A percentile compares a stretch with the other conserved stretches of the same genome.
Evolutionary conservation across 148 eudicot genomes (phyloP).

Genomic region (Cornus kousa): DNA sequence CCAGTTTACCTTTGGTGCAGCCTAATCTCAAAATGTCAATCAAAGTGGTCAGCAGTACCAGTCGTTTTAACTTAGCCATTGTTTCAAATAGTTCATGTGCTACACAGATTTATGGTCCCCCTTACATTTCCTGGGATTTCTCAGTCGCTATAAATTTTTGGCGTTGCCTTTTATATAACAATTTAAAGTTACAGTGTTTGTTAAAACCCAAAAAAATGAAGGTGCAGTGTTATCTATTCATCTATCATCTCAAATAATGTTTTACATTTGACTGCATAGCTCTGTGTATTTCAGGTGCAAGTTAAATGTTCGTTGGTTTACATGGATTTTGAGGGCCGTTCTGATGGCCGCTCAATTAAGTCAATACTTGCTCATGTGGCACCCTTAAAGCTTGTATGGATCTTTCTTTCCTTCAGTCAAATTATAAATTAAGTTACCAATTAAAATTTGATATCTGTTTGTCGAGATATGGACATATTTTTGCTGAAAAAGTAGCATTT

Average conservation of each 20-base stretch:
- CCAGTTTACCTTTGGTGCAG: neutral
- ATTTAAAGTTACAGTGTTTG: neutral
- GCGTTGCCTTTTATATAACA: neutral
- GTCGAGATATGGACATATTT: neutral
- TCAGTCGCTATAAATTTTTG: neutral
- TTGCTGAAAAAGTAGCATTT: neutral
- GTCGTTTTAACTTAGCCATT: neutral
- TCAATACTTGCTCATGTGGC: slow-evolving; percentile 83
- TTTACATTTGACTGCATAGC: neutral
- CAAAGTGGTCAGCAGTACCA: neutral
- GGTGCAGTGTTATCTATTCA: neutral
- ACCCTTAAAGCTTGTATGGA: slow-evolving; percentile 89
- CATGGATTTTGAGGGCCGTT: slow-evolving; percentile 95
- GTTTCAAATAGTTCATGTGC: neutral
- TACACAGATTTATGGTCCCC: neutral
- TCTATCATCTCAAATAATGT: neutral
- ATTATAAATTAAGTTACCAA: neutral
- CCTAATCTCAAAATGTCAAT: neutral
- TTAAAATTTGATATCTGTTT: neutral
- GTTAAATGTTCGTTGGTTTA: slow-evolving; percentile 76
- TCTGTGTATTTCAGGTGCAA: slow-evolving; percentile 56
- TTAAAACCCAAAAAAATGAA: no score
- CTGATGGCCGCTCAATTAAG: slow-evolving; percentile 93
- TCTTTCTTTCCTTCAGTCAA: neutral
- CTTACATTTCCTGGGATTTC: neutral